Evolutionary conservation across 495 filamentous ascomycete species (phyloP).

Genomic region (Penicillium antarcticum): DNA sequence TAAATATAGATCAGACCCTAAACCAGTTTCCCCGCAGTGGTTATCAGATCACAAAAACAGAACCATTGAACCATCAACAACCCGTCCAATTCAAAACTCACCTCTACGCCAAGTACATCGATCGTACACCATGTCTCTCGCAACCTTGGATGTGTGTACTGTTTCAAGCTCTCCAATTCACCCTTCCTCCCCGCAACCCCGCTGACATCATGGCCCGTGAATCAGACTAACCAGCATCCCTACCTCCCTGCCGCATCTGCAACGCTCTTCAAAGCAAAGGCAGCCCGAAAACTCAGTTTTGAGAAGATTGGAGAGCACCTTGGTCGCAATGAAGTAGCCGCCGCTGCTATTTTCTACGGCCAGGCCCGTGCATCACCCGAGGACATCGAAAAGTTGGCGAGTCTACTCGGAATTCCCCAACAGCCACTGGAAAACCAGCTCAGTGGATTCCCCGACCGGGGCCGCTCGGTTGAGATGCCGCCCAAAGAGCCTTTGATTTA

Average conservation of each 20-base stretch:
- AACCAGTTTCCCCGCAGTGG: constrained; percentile 1
- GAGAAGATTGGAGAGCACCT: constrained; percentile 73
- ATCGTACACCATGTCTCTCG: constrained; percentile 46
- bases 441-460: constrained; percentile 75
- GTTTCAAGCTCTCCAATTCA: neutral
- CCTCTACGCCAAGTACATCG: neutral
- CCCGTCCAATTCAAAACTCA: neutral
- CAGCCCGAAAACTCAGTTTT: constrained; percentile 70
- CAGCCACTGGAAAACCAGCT: constrained; percentile 58
- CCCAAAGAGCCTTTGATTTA: constrained; percentile 94
- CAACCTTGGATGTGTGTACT: constrained; percentile 38
- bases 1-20: neutral
- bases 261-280: constrained; percentile 84
- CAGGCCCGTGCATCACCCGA: constrained; percentile 77
- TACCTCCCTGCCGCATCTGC: constrained; percentile 65
- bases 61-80: neutral
- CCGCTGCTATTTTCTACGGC: constrained; percentile 93
- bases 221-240: constrained; percentile 39
- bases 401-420: constrained; percentile 61
- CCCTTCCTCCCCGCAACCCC: neutral
- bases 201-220: neutral
- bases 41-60: neutral
- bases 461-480: constrained; percentile 85
- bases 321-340: constrained; percentile 83
- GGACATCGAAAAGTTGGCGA: constrained; percentile 71